Base-by-base conservation (phyloP, 2,329 filamentous ascomycete species). In the Tolypocladium ovalisporum region DNA sequence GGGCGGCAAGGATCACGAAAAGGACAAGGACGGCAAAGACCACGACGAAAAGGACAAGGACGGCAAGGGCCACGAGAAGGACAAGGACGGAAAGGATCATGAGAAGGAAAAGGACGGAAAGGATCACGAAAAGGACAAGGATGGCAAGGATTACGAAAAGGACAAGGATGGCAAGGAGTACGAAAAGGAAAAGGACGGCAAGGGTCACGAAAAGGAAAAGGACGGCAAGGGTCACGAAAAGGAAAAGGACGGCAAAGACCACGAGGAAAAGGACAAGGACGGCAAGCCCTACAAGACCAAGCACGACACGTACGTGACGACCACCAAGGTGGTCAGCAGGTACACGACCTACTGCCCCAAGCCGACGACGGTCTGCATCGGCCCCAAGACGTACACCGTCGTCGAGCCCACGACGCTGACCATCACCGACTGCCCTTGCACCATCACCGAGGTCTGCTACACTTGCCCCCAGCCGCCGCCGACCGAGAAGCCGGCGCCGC, bases 351-450 rank as follows among this genome's bases (percentile, higher is more conserved):
- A 67, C 63, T 80, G 76, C 70, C 66, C 72, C 7, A 65, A 75
- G 68, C 76, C 81, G 40, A 82, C 81, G 37, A 75, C 73, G 61
- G 63, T 84, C 62, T 79, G 74, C 61, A 71, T 79, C 68, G 76
- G 76, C 65, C 70, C 71, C 66, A 75, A 77, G 68, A 73, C 73
- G 54, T 84, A 80, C 74, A 77, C 78, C 53, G 75, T 83, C 63
- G 79, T 77, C 55, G 73, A 76, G 67, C 76, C 82, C 60, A 71
- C 80, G 63, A 79, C 78, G 57, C 70, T 84, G 62, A 83, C 79
- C 64, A 76, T 86, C 57, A 76, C 73, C 40, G 72, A 81, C 67
- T 82, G 79, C 70, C 77, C 78, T 58, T 81, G 79, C 73, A 80
- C 78, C 51, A 59, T 73, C 55, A 62, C 65, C 56, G 65, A 71